Evolutionary conservation across 2,329 filamentous ascomycete species (phyloP).

Genomic region (Samsoniella hepiali): DNA sequence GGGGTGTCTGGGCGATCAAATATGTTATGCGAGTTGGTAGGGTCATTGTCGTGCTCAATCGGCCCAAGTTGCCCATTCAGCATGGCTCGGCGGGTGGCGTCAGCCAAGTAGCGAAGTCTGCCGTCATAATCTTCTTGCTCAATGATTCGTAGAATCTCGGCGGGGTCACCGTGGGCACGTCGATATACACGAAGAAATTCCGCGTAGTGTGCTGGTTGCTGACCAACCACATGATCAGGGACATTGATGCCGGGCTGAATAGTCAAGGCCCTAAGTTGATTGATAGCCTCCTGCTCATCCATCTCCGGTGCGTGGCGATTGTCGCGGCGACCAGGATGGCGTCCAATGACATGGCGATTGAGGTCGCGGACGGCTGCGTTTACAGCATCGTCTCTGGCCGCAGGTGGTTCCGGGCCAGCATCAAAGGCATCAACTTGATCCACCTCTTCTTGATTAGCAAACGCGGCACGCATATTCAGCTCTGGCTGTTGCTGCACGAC

Average conservation of each 20-base stretch:
- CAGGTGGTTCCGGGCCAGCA: constrained; percentile 2
- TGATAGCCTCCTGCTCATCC: constrained; percentile 8
- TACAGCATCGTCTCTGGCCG: not conserved
- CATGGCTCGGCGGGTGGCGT: constrained; percentile 41
- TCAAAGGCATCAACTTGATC: constrained; percentile 25
- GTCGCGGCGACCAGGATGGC: not conserved
- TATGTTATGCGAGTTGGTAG: constrained; percentile 14
- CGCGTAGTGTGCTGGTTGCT: constrained; percentile 28
- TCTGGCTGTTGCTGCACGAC: constrained; percentile 97
- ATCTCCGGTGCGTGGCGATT: not conserved
- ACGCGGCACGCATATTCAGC: constrained; percentile 73
- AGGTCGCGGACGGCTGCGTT: not conserved
- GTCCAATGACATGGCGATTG: not conserved
- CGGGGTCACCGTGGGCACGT: constrained; percentile 57
- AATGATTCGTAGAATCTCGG: constrained; percentile 58
- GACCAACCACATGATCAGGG: constrained; percentile 9
- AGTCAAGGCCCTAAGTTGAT: constrained; percentile 1
- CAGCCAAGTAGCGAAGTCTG: constrained; percentile 57
- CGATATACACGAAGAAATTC: constrained; percentile 53
- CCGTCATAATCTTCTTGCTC: constrained; percentile 57
- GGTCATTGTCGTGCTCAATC: not conserved
- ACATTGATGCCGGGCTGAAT: not conserved
- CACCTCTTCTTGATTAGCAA: constrained; percentile 41
- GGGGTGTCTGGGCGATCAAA: constrained; percentile 17
- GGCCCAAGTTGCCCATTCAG: not conserved